Evolutionary conservation across 2,329 filamentous ascomycete genomes (phyloP).

Genomic region (Colletotrichum sp.): DNA sequence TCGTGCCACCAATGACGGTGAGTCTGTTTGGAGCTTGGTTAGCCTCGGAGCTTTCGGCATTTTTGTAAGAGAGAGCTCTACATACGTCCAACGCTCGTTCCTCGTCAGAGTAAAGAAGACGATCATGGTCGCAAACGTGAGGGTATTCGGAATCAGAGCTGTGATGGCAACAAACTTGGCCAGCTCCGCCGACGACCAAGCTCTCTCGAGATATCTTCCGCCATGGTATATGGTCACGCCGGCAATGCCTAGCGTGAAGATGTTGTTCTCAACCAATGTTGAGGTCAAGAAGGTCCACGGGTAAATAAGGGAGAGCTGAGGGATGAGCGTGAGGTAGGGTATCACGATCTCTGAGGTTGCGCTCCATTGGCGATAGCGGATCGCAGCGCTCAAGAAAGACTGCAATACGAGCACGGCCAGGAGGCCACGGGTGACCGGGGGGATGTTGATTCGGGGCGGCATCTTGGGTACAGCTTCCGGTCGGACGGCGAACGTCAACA

Average conservation of each 20-base stretch:
- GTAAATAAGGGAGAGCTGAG: conserved; percentile 82
- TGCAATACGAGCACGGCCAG: conserved; percentile 78
- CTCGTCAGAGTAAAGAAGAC: conserved; percentile 74
- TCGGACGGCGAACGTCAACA: conserved; percentile 12
- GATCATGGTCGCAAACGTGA: conserved; percentile 76
- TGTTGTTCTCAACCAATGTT: conserved; percentile 89
- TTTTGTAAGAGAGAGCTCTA: conserved; percentile 23
- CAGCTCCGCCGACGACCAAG: conserved; percentile 92
- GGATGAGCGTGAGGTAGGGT: conserved; percentile 87
- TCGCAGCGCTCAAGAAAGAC: conserved; percentile 81
- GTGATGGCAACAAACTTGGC: conserved; percentile 86
- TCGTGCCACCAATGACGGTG: conserved; percentile 85
- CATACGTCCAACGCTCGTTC: conserved; percentile 73
- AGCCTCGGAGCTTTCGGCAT: not conserved
- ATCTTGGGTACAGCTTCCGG: conserved; percentile 50
- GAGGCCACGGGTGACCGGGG: conserved; percentile 84
- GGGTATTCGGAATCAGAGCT: conserved; percentile 78
- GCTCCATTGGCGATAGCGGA: conserved; percentile 75
- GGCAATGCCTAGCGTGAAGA: conserved; percentile 83
- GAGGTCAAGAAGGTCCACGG: conserved; percentile 92
- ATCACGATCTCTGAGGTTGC: conserved; percentile 71
- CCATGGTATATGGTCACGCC: conserved; percentile 86
- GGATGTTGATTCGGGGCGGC: conserved; percentile 88
- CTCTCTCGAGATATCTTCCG: conserved; percentile 92
- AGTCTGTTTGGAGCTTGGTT: conserved; percentile 55